phyloP scores from a whole-genome alignment of 2,329 filamentous ascomycete species.

The Microsporum audouinii region DNA sequence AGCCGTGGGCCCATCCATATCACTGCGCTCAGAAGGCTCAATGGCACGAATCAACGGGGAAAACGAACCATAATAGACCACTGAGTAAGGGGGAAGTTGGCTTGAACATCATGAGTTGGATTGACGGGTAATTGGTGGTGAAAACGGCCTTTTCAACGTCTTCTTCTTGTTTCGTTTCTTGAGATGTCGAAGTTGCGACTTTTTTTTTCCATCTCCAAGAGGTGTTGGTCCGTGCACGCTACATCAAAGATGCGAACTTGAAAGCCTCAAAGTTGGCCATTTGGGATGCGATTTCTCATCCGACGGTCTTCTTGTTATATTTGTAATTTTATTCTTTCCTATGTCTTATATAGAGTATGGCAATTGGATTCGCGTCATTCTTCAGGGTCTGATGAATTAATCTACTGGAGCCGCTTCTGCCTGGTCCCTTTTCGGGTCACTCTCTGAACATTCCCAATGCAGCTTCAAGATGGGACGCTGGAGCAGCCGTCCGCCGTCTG shows the following conservation, averaged over 20 bases:
- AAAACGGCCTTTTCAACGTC: neutral
- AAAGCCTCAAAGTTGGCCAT: neutral
- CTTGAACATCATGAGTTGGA: constrained; percentile 59
- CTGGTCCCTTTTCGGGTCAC: neutral
- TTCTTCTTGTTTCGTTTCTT: neutral
- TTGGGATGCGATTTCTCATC: neutral
- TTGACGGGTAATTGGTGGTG: constrained; percentile 6
- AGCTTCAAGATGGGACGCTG: constrained; percentile 29
- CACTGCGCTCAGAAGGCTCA: neutral
- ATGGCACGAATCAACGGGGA: neutral
- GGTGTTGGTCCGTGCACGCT: neutral
- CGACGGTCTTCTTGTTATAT: neutral
- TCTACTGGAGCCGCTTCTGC: neutral
- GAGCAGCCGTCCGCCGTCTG: constrained; percentile 42
- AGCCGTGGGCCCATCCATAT: neutral
- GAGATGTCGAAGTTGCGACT: neutral
- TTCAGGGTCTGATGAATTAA: neutral
- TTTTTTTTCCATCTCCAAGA: neutral
- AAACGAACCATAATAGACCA: constrained; percentile 66
- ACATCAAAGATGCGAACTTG: neutral
- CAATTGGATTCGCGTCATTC: neutral
- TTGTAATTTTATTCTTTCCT: neutral
- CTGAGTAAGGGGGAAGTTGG: constrained; percentile 63
- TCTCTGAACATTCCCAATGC: constrained; percentile 19
- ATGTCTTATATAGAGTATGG: neutral